A percentile compares a stretch with the other conserved stretches of the same genome.
These are phyloP conservation scores for Boechera retrofracta DNA, from an alignment of 345 rosid genomes.

Conservation along the genomic window DNA sequence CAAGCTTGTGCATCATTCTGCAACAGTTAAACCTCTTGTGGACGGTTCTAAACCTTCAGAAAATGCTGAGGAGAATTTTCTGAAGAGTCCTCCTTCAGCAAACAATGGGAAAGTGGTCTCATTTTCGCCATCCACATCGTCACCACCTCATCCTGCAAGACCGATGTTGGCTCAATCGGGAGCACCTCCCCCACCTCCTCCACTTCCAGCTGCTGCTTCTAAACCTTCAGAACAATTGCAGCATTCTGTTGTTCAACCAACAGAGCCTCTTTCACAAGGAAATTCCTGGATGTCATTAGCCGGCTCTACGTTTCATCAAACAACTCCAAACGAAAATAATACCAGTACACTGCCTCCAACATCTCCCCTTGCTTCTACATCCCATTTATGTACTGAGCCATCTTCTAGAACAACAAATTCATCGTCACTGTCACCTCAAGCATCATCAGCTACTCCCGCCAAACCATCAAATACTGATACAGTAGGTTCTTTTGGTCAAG, in stretches of 20 bases:
- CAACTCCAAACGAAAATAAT: constrained; percentile 28
- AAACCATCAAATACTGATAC: constrained; percentile 27
- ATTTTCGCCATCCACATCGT: constrained; percentile 45
- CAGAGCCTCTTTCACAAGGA: constrained; percentile 37
- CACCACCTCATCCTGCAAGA: constrained; percentile 46
- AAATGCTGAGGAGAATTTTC: constrained; percentile 29
- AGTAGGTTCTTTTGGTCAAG: background rate
- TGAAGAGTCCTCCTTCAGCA: constrained; percentile 29
- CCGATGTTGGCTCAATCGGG: constrained; percentile 38
- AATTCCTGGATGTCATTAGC: constrained; percentile 43
- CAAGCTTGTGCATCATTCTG: constrained; percentile 47
- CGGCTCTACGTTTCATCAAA: constrained; percentile 25
- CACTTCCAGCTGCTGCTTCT: constrained; percentile 37
- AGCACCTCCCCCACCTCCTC: constrained; percentile 57
- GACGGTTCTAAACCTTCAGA: constrained; percentile 41
- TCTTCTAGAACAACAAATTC: constrained; percentile 18
- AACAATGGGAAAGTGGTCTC: constrained; percentile 38
- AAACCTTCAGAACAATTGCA: constrained; percentile 36
- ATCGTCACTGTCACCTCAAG: constrained; percentile 38
- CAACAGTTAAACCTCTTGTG: constrained; percentile 46
- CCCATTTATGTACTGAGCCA: constrained; percentile 22
- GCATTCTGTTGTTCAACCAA: constrained; percentile 34
- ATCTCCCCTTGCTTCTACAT: constrained; percentile 36
- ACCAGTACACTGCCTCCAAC: constrained; percentile 41
- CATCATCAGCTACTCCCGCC: constrained; percentile 33